Conservation (phyloP, 1,284 basidiomycete genomes). For the Cutaneotrichosporon spelunceum region DNA sequence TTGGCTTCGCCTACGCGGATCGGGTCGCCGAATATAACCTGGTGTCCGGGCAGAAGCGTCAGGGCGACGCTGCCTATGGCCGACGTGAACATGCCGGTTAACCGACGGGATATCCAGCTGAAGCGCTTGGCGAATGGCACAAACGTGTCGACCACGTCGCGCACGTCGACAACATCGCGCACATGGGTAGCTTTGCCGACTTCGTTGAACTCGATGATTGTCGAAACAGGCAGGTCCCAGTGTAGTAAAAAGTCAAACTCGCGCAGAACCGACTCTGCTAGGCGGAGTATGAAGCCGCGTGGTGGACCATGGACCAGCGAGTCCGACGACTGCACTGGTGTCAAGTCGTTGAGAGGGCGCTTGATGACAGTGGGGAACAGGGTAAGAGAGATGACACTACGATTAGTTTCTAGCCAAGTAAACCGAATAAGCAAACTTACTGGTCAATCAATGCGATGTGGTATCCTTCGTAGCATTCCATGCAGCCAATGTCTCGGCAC, state of each 20-base stretch:
- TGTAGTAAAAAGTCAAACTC: conserved; percentile 38
- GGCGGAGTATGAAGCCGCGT: conserved; percentile 24
- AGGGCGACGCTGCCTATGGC: conserved; percentile 31
- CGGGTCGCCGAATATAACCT: conserved; percentile 19
- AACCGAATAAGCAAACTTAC: conserved; percentile 27
- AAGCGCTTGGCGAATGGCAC: conserved; percentile 48
- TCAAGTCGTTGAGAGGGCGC: conserved; percentile 7
- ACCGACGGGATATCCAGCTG: conserved; percentile 34
- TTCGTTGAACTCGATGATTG: conserved; percentile 50
- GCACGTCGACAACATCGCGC: conserved; percentile 46
- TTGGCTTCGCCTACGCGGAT: conserved; percentile 9
- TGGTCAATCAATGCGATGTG: conserved; percentile 49
- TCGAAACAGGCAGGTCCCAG: conserved; percentile 46
- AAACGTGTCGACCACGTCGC: conserved; percentile 46
- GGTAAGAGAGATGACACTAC: conserved; percentile 41
- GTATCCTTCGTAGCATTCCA: conserved; percentile 50
- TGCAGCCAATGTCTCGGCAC: conserved; percentile 46
- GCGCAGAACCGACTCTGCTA: conserved; percentile 27
- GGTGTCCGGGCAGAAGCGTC: conserved; percentile 21
- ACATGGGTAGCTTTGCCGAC: conserved; percentile 48
- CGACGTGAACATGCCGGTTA: conserved; percentile 36
- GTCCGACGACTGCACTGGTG: conserved; percentile 14
- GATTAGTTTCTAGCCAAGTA: neutral
- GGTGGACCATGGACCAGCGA: conserved; percentile 5
- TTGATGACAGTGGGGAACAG: conserved; percentile 36